Evolutionary conservation across 345 rosid genomes (phyloP).

Genomic region (Eucalyptus guilfoylei): DNA sequence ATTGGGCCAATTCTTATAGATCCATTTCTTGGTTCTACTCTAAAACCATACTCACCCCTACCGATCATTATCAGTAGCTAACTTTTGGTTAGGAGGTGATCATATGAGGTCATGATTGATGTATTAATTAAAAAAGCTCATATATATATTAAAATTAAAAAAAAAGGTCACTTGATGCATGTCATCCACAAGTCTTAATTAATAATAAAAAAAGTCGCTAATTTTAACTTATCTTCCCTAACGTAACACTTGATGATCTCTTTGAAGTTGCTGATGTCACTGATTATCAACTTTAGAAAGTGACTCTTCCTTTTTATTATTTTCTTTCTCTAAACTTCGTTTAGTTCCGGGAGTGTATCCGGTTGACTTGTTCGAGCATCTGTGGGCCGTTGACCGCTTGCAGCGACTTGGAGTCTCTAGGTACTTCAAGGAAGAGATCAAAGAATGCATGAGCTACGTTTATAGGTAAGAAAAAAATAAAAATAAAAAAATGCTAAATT

Average conservation of each 20-base stretch:
- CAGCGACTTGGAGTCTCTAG: conserved; percentile 85
- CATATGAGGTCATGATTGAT: neutral
- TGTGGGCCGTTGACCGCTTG: conserved; percentile 87
- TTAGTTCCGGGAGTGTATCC: conserved; percentile 84
- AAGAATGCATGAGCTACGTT: conserved; percentile 51
- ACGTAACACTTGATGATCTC: neutral
- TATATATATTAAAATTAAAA: too few relatives aligned
- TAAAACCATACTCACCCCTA: too few relatives aligned
- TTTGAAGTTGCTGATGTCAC: neutral
- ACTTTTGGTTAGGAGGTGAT: neutral
- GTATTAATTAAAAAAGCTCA: neutral
- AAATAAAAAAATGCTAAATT: neutral
- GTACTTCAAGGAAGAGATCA: conserved; percentile 55
- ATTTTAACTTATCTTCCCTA: neutral
- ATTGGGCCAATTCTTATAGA: too few relatives aligned
- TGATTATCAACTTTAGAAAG: neutral
- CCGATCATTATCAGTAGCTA: neutral
- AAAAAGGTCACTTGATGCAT: neutral
- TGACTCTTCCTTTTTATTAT: neutral
- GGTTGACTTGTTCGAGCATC: conserved; percentile 78
- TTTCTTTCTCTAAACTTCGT: neutral
- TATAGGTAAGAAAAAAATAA: conserved; percentile 27
- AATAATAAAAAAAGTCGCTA: neutral
- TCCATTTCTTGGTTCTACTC: fast-evolving
- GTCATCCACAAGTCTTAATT: neutral